Evolutionary conservation across 2,329 filamentous ascomycete genomes (phyloP).

Genomic region (Cladophialophora psammophila): DNA sequence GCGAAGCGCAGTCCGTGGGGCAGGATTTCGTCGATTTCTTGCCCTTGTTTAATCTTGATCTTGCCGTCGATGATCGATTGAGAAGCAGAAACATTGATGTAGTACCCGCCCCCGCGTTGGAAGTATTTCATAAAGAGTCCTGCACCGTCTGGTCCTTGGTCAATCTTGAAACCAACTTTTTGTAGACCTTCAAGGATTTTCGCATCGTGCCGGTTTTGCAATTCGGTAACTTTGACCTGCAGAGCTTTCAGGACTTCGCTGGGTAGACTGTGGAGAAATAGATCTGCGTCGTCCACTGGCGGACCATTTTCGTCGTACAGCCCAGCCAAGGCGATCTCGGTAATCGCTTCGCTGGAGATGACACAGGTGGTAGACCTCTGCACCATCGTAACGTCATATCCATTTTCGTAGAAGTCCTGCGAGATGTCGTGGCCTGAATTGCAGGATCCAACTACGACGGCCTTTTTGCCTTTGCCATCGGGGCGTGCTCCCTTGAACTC

Average conservation of each 20-base stretch:
- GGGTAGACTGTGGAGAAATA: conserved; percentile 66
- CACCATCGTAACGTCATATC: conserved; percentile 72
- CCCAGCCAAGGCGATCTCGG: conserved; percentile 61
- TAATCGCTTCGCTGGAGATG: conserved; percentile 62
- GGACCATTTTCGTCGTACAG: conserved; percentile 60
- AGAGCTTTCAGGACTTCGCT: conserved; percentile 66
- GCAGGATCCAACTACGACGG: conserved; percentile 71
- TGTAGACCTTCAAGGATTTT: conserved; percentile 52
- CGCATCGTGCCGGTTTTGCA: conserved; percentile 28
- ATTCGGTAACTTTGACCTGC: conserved; percentile 48
- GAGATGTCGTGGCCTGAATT: conserved; percentile 68
- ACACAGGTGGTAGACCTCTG: conserved; percentile 73
- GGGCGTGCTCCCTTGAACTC: conserved; percentile 63
- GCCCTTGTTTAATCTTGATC: conserved; percentile 69
- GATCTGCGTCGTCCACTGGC: conserved; percentile 70
- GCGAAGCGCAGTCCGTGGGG: conserved; percentile 59
- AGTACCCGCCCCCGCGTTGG: conserved; percentile 72
- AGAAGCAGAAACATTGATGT: conserved; percentile 72
- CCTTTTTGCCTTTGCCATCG: conserved; percentile 62
- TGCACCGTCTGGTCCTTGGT: conserved; percentile 63
- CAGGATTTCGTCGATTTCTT: conserved; percentile 63
- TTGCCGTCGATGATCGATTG: conserved; percentile 69
- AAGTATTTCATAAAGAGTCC: conserved; percentile 70
- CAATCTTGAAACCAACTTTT: conserved; percentile 67
- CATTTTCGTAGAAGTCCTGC: conserved; percentile 71